A percentile compares a stretch with the other conserved stretches of the same genome.
Conservation (phyloP, 805 yeast species). For the Candida tammaniensis region DNA sequence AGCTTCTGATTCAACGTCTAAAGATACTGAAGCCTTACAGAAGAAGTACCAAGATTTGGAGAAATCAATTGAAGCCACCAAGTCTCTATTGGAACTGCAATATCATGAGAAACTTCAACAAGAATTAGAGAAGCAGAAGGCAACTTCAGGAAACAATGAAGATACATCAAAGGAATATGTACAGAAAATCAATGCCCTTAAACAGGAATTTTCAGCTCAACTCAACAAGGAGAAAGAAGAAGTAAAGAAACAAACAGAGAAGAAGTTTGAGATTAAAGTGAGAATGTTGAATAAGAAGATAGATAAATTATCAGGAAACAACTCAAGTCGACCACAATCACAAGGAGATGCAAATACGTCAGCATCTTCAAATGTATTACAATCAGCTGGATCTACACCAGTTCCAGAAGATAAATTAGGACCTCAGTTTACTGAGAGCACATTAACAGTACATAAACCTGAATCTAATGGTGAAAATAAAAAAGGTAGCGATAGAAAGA, state of each 20-base stretch:
- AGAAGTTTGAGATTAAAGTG: conserved; percentile 57
- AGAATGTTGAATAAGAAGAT: conserved; percentile 53
- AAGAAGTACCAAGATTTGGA: conserved; percentile 17
- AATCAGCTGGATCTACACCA: conserved; percentile 9
- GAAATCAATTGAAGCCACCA: conserved; percentile 13
- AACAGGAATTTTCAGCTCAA: conserved; percentile 18
- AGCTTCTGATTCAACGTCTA: conserved; percentile 14
- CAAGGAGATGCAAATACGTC: background rate
- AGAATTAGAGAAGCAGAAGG: conserved; percentile 20
- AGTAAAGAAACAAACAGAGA: conserved; percentile 49
- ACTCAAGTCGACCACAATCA: conserved; percentile 8
- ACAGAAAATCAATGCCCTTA: conserved; percentile 9
- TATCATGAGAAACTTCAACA: conserved; percentile 21
- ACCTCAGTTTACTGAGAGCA: conserved; percentile 18
- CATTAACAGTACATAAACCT: conserved; percentile 32
- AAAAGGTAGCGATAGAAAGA: conserved; percentile 18
- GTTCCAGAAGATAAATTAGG: conserved; percentile 2
- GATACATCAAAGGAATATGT: conserved; percentile 15
- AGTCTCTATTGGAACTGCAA: conserved; percentile 16
- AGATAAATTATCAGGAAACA: conserved; percentile 43
- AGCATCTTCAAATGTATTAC: background rate
- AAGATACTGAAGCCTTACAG: conserved; percentile 10
- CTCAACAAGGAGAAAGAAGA: conserved; percentile 31
- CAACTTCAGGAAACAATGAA: conserved; percentile 22
- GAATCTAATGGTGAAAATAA: conserved; percentile 9